phyloP scores from a whole-genome alignment of 1,284 basidiomycete genomes.

The Puccinia triticina region DNA sequence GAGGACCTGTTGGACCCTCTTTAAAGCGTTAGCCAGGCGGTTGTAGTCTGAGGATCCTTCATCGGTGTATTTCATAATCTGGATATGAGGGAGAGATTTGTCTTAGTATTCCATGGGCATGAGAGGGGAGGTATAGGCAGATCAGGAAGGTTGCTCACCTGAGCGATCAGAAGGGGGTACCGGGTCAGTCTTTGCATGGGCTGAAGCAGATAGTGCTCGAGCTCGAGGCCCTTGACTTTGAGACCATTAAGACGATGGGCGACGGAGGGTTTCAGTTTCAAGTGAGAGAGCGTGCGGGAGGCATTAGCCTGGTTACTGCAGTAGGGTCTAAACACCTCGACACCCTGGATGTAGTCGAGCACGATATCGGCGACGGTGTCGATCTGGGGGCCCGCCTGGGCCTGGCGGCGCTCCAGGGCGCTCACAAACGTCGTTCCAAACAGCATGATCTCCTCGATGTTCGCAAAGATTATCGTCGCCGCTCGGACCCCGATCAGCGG shows the following conservation, averaged over 20 bases:
- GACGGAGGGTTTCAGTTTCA: conserved; percentile 12
- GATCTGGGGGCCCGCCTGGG: background rate
- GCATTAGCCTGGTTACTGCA: conserved; percentile 51
- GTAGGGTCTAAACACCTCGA: conserved; percentile 42
- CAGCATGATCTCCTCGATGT: conserved; percentile 47
- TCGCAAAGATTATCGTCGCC: conserved; percentile 38
- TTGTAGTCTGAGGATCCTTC: background rate
- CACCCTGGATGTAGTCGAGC: conserved; percentile 36
- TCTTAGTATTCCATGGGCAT: background rate
- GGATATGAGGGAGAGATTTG: background rate
- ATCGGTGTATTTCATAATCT: conserved; percentile 49
- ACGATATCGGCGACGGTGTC: conserved; percentile 24
- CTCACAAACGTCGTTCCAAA: conserved; percentile 48
- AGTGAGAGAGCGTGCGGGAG: background rate
- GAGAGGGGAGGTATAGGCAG: background rate
- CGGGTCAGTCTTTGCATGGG: conserved; percentile 51
- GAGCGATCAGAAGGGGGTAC: conserved; percentile 45
- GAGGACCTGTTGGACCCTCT: conserved; percentile 37
- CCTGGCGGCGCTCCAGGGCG: conserved; percentile 30
- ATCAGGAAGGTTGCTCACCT: conserved; percentile 8
- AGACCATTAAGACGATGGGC: conserved; percentile 2
- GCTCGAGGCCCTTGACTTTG: conserved; percentile 46
- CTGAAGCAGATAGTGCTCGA: conserved; percentile 48
- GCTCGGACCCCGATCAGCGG: conserved; percentile 12
- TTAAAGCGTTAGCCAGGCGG: conserved; percentile 16